Conservation (phyloP, 352 stramenopile genomes). For the Elongisporangium senticosum region DNA sequence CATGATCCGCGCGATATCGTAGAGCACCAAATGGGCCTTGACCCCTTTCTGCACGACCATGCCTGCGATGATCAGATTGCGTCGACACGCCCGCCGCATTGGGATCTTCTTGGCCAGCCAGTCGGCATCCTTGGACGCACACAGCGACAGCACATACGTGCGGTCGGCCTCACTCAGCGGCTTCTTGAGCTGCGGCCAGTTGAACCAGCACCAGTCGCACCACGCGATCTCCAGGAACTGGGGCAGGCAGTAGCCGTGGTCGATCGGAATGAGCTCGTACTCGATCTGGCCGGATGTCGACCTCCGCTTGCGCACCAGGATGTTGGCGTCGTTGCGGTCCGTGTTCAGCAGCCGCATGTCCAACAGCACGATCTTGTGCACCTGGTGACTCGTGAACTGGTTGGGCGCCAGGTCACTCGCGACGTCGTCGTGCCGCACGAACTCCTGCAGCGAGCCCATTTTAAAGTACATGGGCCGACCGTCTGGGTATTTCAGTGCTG, state of each 20-base stretch:
- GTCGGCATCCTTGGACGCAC: slow-evolving; percentile 49
- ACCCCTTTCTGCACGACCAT: slow-evolving; percentile 78
- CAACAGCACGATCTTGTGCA: slow-evolving; percentile 98
- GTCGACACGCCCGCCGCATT: slow-evolving; percentile 58
- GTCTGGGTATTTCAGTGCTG: slow-evolving; percentile 71
- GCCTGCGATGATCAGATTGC: slow-evolving; percentile 79
- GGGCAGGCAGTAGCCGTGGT: slow-evolving; percentile 98
- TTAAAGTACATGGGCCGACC: slow-evolving; percentile 79
- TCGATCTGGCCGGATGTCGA: slow-evolving; percentile 46
- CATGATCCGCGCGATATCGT: slow-evolving; percentile 80
- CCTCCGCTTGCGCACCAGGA: slow-evolving; percentile 89
- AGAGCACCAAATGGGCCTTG: slow-evolving; percentile 49
- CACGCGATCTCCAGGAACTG: slow-evolving; percentile 95
- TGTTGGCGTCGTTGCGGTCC: slow-evolving; percentile 97
- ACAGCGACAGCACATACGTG: slow-evolving; percentile 59
- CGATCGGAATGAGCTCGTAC: slow-evolving; percentile 97
- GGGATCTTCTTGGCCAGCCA: slow-evolving; percentile 62
- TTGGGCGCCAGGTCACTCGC: slow-evolving; percentile 92
- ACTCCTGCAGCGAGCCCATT: slow-evolving; percentile 96
- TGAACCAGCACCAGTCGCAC: slow-evolving; percentile 99
- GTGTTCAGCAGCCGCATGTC: slow-evolving; percentile 98
- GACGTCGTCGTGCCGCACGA: slow-evolving; percentile 92
- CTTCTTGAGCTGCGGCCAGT: slow-evolving; percentile 92
- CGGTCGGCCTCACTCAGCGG: slow-evolving; percentile 55
- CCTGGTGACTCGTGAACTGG: slow-evolving; percentile 87